Conservation (phyloP, 129 eudicot species). For the Artemisia tridentata region DNA sequence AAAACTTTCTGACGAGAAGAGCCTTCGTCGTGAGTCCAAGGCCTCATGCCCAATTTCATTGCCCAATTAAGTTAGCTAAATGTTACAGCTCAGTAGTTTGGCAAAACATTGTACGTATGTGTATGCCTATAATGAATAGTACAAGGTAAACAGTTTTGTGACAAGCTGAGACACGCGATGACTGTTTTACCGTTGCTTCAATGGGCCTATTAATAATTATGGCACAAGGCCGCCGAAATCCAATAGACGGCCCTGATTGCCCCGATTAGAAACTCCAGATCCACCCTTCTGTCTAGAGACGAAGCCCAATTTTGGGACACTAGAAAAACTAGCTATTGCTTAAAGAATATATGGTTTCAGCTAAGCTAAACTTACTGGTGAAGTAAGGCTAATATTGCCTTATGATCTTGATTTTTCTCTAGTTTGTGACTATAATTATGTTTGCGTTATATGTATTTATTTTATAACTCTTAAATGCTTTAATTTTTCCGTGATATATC, state of each 20-base stretch:
- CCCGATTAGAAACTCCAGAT: neutral
- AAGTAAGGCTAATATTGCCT: neutral
- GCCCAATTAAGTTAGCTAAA: neutral
- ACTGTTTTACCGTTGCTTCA: no score
- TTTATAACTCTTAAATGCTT: neutral
- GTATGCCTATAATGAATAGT: no score
- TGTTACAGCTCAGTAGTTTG: no score
- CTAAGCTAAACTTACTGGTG: neutral
- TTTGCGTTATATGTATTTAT: neutral
- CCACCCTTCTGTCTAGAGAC: neutral
- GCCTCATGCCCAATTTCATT: no score
- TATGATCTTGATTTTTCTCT: neutral
- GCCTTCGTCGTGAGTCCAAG: constrained; percentile 16
- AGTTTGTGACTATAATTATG: neutral
- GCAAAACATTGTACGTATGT: no score
- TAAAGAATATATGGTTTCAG: neutral
- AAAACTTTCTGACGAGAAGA: constrained; percentile 25
- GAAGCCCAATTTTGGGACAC: neutral
- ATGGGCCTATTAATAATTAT: no score
- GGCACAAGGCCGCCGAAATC: no score
- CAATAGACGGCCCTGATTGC: no score
- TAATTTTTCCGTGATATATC: neutral
- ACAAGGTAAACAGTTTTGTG: no score
- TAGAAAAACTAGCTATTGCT: neutral
- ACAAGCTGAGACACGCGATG: no score